phyloP scores from a whole-genome alignment of 805 yeast species.

The Ogataea saltuana region DNA sequence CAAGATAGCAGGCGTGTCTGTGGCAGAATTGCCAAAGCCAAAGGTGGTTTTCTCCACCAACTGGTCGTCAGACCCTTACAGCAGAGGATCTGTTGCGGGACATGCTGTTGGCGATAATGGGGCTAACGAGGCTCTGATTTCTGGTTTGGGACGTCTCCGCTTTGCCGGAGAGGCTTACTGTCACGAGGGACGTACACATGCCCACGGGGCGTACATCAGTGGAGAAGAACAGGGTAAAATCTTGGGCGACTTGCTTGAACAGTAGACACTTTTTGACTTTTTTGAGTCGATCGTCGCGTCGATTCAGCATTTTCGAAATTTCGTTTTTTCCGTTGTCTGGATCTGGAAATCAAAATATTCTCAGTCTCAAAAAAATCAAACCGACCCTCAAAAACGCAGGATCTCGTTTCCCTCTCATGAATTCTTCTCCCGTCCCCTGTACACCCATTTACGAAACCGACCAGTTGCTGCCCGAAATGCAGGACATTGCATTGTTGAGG shows the following conservation, averaged over 20 bases:
- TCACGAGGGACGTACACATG: slow-evolving; percentile 53
- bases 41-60: slow-evolving; percentile 33
- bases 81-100: slow-evolving; percentile 50
- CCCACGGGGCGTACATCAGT: slow-evolving; percentile 55
- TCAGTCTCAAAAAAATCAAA: neutral
- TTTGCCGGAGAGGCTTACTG: slow-evolving; percentile 59
- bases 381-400: too few species aligned
- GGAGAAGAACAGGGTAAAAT: slow-evolving; percentile 47
- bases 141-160: slow-evolving; percentile 40
- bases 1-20: slow-evolving; percentile 26
- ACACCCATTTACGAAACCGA: too few species aligned
- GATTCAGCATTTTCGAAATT: neutral
- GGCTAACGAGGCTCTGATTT: slow-evolving; percentile 32
- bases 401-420: too few species aligned
- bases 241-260: neutral
- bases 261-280: neutral
- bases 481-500: slow-evolving; percentile 12
- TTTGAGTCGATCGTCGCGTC: slow-evolving; percentile 1
- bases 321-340: slow-evolving; percentile 1
- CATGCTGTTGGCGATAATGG: slow-evolving; percentile 44
- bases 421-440: too few species aligned
- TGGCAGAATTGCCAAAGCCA: slow-evolving; percentile 29
- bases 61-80: slow-evolving; percentile 52
- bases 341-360: slow-evolving; percentile 3
- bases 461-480: too few species aligned